These are phyloP conservation scores for Crithidia sp. DNA, from an alignment of 208 protist species.

Conservation along the genomic window DNA sequence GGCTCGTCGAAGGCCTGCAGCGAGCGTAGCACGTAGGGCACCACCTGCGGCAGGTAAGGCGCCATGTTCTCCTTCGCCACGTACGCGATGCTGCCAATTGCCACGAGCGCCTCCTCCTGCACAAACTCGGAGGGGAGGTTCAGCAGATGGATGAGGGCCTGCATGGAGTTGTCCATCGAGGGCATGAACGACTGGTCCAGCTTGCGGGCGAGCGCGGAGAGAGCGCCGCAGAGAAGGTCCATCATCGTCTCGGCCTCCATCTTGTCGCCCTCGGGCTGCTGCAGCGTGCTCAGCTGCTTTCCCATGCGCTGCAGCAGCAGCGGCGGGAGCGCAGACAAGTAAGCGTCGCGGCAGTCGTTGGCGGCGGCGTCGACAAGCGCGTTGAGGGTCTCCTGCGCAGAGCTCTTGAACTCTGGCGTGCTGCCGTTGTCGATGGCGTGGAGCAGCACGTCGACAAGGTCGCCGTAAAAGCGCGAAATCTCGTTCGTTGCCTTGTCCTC, in stretches of 20 bases:
- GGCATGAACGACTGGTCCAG: slow-evolving; percentile 49
- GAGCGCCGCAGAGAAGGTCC: slow-evolving; percentile 84
- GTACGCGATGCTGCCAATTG: slow-evolving; percentile 91
- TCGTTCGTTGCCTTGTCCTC: slow-evolving; percentile 76
- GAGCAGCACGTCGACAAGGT: slow-evolving; percentile 70
- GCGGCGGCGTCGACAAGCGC: slow-evolving; percentile 88
- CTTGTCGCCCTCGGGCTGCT: slow-evolving; percentile 25
- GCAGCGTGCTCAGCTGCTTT: slow-evolving; percentile 36
- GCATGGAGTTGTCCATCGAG: slow-evolving; percentile 64
- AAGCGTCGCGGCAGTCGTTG: slow-evolving; percentile 58
- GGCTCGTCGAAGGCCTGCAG: slow-evolving; percentile 84
- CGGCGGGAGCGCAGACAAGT: slow-evolving; percentile 75
- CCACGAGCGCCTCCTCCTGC: slow-evolving; percentile 94
- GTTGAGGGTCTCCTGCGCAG: slow-evolving; percentile 96
- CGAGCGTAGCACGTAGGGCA: slow-evolving; percentile 83
- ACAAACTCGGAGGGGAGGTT: slow-evolving; percentile 68
- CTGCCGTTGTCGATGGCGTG: slow-evolving; percentile 73
- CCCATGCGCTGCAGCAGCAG: slow-evolving; percentile 72
- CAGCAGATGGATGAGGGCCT: slow-evolving; percentile 62
- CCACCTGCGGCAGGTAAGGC: slow-evolving; percentile 82
- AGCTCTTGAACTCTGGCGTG: slow-evolving; percentile 73
- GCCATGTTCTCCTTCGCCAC: slow-evolving; percentile 76
- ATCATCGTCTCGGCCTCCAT: slow-evolving; percentile 77
- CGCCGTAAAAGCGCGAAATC: slow-evolving; percentile 88
- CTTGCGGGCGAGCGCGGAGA: slow-evolving; percentile 82